These are phyloP conservation scores for Tilletia indica DNA, from an alignment of 1,284 basidiomycete genomes.

Conservation along the genomic window DNA sequence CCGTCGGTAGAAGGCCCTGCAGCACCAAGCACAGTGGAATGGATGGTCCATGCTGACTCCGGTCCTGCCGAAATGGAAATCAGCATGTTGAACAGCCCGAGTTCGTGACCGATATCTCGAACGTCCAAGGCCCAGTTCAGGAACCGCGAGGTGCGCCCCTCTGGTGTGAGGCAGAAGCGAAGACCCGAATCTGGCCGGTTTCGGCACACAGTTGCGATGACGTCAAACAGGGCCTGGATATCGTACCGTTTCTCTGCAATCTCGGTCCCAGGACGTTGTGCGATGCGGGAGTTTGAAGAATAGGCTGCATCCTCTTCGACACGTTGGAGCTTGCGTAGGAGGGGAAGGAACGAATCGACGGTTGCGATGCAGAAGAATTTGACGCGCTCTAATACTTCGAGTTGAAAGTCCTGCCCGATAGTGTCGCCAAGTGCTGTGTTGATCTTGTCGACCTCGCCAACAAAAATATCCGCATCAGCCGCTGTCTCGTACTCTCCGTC, in stretches of 20 bases:
- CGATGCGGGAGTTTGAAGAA: slow-evolving; percentile 30
- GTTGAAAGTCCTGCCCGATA: slow-evolving; percentile 35
- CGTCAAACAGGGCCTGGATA: slow-evolving; percentile 53
- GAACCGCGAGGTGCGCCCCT: slow-evolving; percentile 46
- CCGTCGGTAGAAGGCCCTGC: slow-evolving; percentile 29
- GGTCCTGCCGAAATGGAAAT: slow-evolving; percentile 44
- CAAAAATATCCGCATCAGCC: slow-evolving; percentile 20
- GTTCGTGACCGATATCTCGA: slow-evolving; percentile 50
- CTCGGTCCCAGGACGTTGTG: slow-evolving; percentile 35
- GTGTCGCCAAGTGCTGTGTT: slow-evolving; percentile 28
- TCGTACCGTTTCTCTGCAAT: slow-evolving; percentile 45
- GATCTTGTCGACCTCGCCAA: slow-evolving; percentile 28
- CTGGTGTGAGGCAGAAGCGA: slow-evolving; percentile 45
- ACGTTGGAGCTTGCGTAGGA: slow-evolving; percentile 51
- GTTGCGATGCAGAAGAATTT: slow-evolving; percentile 40
- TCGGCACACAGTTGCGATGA: slow-evolving; percentile 46
- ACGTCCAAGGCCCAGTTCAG: slow-evolving; percentile 54
- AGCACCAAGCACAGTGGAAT: slow-evolving; percentile 21
- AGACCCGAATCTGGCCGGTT: slow-evolving; percentile 46
- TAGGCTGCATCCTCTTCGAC: slow-evolving; percentile 54
- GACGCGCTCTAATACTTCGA: slow-evolving; percentile 50
- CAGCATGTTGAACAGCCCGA: slow-evolving; percentile 53
- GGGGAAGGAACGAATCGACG: slow-evolving; percentile 43
- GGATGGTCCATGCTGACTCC: slow-evolving; percentile 47
- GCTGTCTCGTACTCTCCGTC: slow-evolving; percentile 63